Evolutionary conservation across 495 filamentous ascomycete genomes (phyloP).

Genomic region (Neurospora sp.): DNA sequence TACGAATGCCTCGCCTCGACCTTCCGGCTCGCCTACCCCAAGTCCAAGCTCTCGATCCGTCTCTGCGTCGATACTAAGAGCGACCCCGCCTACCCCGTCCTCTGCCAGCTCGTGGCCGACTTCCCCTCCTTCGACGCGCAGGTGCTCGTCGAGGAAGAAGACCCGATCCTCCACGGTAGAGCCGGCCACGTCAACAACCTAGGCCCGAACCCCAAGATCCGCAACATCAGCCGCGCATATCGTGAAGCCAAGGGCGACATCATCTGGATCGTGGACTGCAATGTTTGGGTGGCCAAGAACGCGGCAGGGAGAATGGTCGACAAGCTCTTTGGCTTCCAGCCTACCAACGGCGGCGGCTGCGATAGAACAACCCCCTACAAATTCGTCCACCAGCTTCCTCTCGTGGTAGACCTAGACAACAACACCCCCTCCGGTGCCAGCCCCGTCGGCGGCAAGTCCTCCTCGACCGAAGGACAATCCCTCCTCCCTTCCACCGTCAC

Average conservation of each 20-base stretch:
- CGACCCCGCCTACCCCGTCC: slow-evolving; percentile 70
- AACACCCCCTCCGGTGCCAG: slow-evolving; percentile 8
- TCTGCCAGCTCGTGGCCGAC: slow-evolving; percentile 59
- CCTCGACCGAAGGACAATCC: slow-evolving; percentile 1
- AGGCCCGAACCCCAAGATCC: slow-evolving; percentile 95
- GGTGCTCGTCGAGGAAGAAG: slow-evolving; percentile 79
- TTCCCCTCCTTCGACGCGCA: slow-evolving; percentile 64
- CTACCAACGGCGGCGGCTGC: slow-evolving; percentile 16
- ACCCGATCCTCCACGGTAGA: slow-evolving; percentile 55
- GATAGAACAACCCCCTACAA: slow-evolving; percentile 56
- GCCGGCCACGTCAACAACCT: slow-evolving; percentile 47
- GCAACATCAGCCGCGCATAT: slow-evolving; percentile 92
- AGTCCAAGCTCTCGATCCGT: slow-evolving; percentile 64
- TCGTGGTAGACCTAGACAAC: slow-evolving; percentile 65
- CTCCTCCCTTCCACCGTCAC: slow-evolving; percentile 5
- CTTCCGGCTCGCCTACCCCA: slow-evolving; percentile 75
- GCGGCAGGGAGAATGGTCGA: slow-evolving; percentile 82
- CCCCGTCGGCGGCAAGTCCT: slow-evolving; percentile 4
- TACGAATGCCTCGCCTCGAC: slow-evolving; percentile 91
- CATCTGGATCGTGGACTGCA: slow-evolving; percentile 93
- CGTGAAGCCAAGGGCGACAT: slow-evolving; percentile 88
- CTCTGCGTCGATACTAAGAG: slow-evolving; percentile 70
- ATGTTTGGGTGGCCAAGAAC: slow-evolving; percentile 79
- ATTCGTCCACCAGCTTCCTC: slow-evolving; percentile 88
- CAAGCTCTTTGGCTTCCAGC: slow-evolving; percentile 58